Evolutionary conservation across 2,329 filamentous ascomycete species (phyloP).

Genomic region (Penicillium sp.): DNA sequence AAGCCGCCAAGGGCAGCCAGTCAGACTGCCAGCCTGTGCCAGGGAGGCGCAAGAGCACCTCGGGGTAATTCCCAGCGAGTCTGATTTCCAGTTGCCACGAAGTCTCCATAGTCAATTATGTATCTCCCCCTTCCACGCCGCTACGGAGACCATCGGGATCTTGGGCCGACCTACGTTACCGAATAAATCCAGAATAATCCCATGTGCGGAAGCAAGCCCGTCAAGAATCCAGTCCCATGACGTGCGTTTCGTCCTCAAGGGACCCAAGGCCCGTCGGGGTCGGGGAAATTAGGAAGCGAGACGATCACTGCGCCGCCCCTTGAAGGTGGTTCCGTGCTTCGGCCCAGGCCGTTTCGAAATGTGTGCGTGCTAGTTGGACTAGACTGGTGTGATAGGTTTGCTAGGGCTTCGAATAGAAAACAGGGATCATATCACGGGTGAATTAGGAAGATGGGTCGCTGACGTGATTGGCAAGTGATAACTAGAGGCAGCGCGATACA

Average conservation of each 20-base stretch:
- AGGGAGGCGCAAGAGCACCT: not conserved
- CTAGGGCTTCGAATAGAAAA: slow-evolving; percentile 5
- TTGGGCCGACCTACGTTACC: not conserved
- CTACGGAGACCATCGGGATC: not conserved
- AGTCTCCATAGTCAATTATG: no score
- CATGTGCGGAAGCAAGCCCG: not conserved
- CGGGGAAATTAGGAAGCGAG: slow-evolving; percentile 26
- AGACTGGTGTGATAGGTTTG: slow-evolving; percentile 19
- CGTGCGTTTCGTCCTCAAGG: slow-evolving; percentile 9
- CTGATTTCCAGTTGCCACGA: not conserved
- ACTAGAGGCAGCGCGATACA: not conserved
- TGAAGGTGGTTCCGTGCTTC: slow-evolving; percentile 9
- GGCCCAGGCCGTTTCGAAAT: slow-evolving; percentile 23
- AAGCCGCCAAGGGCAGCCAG: slow-evolving; percentile 22
- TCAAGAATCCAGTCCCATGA: slow-evolving; percentile 11
- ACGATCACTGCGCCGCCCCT: slow-evolving; percentile 5
- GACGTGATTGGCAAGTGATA: slow-evolving; percentile 19
- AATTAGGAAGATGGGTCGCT: slow-evolving; percentile 24
- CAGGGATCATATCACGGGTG: slow-evolving; percentile 23
- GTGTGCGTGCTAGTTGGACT: slow-evolving; percentile 13
- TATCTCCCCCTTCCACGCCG: no score
- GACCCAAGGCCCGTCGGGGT: not conserved
- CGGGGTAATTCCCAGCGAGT: slow-evolving; percentile 11
- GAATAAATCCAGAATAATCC: not conserved
- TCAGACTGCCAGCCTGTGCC: not conserved